Conservation (phyloP, 805 yeast species). For the Kluyveromyces starmeri region DNA sequence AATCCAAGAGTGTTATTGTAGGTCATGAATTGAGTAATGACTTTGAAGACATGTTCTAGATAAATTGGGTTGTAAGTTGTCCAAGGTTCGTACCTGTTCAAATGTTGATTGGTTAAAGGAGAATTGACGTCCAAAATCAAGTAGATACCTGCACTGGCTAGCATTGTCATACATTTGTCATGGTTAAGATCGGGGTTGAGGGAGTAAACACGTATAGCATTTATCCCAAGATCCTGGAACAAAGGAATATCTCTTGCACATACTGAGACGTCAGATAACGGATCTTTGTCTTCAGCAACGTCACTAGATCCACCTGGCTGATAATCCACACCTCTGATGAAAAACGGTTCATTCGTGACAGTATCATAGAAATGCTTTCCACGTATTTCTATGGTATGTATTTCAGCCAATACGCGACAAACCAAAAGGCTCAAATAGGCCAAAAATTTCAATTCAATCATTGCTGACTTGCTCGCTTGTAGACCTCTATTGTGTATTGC, state of each 20-base stretch:
- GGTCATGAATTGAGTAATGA: constrained; percentile 70
- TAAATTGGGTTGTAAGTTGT: constrained; percentile 66
- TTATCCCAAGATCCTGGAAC: constrained; percentile 78
- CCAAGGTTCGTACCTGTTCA: constrained; percentile 93
- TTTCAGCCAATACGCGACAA: constrained; percentile 7
- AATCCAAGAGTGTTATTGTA: constrained; percentile 86
- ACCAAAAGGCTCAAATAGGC: no score
- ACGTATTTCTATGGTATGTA: constrained; percentile 59
- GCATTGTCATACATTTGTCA: constrained; percentile 81
- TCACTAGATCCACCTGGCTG: constrained; percentile 95
- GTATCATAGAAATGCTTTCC: constrained; percentile 73
- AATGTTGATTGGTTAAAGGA: constrained; percentile 65
- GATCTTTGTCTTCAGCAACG: constrained; percentile 49
- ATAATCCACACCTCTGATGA: constrained; percentile 81
- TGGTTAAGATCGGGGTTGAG: constrained; percentile 76
- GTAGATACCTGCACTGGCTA: constrained; percentile 91
- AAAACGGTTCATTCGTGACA: constrained; percentile 67
- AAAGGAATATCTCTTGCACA: constrained; percentile 79
- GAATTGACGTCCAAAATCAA: constrained; percentile 86
- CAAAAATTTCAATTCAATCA: no score
- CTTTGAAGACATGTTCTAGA: constrained; percentile 64
- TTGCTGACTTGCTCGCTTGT: no score
- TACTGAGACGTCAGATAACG: constrained; percentile 57
- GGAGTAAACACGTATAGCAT: constrained; percentile 82
- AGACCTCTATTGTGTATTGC: no score